Evolutionary conservation across 306 rosid genomes (phyloP).

Genomic region (Quercus suber): DNA sequence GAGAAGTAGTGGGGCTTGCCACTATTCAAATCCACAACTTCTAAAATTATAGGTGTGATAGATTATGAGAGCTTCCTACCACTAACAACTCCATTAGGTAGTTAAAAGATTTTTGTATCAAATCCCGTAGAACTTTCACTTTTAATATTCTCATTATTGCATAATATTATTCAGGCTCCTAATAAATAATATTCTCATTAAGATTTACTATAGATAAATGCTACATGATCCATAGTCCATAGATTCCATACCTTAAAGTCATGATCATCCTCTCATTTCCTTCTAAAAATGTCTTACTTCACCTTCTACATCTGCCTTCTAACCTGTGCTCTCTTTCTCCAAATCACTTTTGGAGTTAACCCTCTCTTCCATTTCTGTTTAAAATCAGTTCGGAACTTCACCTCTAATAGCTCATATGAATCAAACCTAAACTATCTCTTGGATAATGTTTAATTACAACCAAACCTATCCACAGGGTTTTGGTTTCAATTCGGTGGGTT

Average conservation of each 20-base stretch:
- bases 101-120: no score
- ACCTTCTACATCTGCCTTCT: background rate
- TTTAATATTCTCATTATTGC: no score
- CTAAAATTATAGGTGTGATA: no score
- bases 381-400: background rate
- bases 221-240: background rate
- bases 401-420: background rate
- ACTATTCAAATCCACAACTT: no score
- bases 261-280: background rate
- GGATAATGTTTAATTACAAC: background rate
- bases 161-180: no score
- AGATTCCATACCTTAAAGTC: background rate
- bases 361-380: background rate
- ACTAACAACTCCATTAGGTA: no score
- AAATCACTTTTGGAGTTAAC: background rate
- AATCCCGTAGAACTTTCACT: no score
- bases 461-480: background rate
- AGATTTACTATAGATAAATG: background rate
- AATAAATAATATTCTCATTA: background rate
- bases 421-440: background rate
- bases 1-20: no score
- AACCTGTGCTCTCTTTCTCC: background rate
- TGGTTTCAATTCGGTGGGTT: background rate
- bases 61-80: no score
- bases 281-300: background rate